Percentiles rank a stretch among this genome's conserved stretches.
Evolutionary conservation across 1,284 basidiomycete species (phyloP).

Genomic region (Vanrija sp.): DNA sequence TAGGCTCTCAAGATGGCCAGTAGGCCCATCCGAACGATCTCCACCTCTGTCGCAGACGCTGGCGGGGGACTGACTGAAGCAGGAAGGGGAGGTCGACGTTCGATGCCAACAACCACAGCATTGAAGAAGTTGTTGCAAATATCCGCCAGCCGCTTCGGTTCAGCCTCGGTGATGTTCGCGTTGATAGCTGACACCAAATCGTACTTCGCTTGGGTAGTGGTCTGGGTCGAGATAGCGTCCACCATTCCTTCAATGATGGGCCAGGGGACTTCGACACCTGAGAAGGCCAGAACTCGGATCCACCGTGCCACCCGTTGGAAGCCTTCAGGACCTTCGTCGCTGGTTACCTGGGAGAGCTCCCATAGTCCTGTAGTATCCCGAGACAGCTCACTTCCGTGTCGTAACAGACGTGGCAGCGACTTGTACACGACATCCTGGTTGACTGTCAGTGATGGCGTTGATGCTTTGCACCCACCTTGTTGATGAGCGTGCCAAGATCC

Average conservation of each 20-base stretch:
- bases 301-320: constrained; percentile 59
- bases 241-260: constrained; percentile 17
- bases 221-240: constrained; percentile 11
- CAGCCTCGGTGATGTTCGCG: constrained; percentile 25
- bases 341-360: constrained; percentile 54
- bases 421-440: constrained; percentile 36
- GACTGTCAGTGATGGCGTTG: neutral
- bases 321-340: constrained; percentile 52
- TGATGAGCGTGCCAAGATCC: constrained; percentile 30
- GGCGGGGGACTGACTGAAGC: too few species aligned
- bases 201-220: constrained; percentile 15
- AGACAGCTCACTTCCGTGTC: constrained; percentile 28
- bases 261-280: constrained; percentile 64
- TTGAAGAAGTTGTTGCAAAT: constrained; percentile 23
- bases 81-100: neutral
- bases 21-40: constrained; percentile 10
- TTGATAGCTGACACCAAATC: constrained; percentile 33
- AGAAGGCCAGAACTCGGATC: constrained; percentile 62
- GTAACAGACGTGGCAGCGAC: constrained; percentile 59
- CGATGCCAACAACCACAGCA: constrained; percentile 8
- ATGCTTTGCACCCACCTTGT: constrained; percentile 16
- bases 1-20: constrained; percentile 26
- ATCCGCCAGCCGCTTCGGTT: constrained; percentile 21
- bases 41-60: neutral
- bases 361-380: constrained; percentile 56